phyloP scores from a whole-genome alignment of 139 green algal species.

The Coccomyxa sp. region DNA sequence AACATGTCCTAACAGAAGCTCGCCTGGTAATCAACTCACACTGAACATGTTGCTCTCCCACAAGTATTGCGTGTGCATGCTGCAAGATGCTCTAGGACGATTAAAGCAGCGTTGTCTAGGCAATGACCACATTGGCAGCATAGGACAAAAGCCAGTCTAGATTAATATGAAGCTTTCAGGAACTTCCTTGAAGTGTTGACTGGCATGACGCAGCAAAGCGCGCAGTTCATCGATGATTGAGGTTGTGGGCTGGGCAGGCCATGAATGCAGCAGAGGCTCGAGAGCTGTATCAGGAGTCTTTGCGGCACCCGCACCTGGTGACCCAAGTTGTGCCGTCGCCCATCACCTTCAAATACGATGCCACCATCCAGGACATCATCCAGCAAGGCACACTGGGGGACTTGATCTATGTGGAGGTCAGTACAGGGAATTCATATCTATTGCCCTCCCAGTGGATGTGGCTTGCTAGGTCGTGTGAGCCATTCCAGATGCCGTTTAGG shows the following conservation, averaged over 20 bases:
- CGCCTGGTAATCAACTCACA: constrained; percentile 17
- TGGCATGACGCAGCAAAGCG: too few species aligned
- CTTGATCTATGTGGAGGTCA: constrained; percentile 12
- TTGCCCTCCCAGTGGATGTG: too few species aligned
- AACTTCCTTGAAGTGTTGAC: too few species aligned
- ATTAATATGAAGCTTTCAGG: too few species aligned
- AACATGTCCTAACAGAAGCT: constrained; percentile 39
- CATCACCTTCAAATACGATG: constrained; percentile 26
- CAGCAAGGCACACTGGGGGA: constrained; percentile 8
- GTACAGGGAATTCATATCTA: background rate
- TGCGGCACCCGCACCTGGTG: constrained; percentile 11
- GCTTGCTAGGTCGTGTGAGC: too few species aligned
- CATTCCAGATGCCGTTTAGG: too few species aligned
- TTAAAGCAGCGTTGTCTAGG: too few species aligned
- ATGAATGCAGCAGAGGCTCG: constrained; percentile 21
- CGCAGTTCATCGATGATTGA: too few species aligned
- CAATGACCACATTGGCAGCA: too few species aligned
- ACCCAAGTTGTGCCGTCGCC: constrained; percentile 29
- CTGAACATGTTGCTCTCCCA: background rate
- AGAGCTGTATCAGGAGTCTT: constrained; percentile 17
- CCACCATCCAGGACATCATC: constrained; percentile 20
- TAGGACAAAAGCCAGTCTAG: too few species aligned
- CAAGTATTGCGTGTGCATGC: background rate
- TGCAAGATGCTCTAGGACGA: too few species aligned
- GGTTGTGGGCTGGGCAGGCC: constrained; percentile 11